Conservation (phyloP, 2,329 filamentous ascomycete genomes). For the Amauroascus niger region DNA sequence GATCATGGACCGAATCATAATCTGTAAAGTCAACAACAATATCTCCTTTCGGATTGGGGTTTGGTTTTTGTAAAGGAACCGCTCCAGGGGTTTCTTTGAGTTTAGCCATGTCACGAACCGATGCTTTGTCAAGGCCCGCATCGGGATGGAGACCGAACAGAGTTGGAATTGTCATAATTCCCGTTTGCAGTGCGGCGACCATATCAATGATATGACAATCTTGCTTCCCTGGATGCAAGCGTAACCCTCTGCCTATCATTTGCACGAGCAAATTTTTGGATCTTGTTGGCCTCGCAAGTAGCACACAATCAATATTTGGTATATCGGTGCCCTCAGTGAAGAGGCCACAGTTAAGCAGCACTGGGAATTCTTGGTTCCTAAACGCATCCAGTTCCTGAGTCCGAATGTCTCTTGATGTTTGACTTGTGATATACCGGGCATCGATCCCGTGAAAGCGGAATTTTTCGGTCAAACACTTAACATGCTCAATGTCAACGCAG, state of each 20-base stretch:
- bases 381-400: conserved; percentile 66
- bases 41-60: conserved; percentile 19
- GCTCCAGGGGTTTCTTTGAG: conserved; percentile 33
- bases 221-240: conserved; percentile 66
- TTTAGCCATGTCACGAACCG: conserved; percentile 51
- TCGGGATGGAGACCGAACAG: conserved; percentile 84
- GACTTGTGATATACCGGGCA: conserved; percentile 75
- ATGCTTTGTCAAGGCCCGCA: conserved; percentile 61
- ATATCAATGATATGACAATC: conserved; percentile 96
- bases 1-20: conserved; percentile 83
- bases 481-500: conserved; percentile 82
- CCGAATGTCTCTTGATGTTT: conserved; percentile 61
- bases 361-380: conserved; percentile 64
- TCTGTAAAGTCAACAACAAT: conserved; percentile 68
- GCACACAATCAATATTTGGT: conserved; percentile 87
- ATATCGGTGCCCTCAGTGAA: conserved; percentile 98
- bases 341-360: conserved; percentile 88
- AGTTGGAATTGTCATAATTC: conserved; percentile 82
- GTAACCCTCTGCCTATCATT: conserved; percentile 94
- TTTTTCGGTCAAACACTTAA: conserved; percentile 59
- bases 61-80: conserved; percentile 10
- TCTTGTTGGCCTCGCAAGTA: conserved; percentile 77
- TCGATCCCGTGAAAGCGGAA: conserved; percentile 74
- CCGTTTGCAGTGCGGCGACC: conserved; percentile 73
- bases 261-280: conserved; percentile 91